phyloP scores from a whole-genome alignment of 768 basidiomycete genomes.

The Tephrocybe sp. region DNA sequence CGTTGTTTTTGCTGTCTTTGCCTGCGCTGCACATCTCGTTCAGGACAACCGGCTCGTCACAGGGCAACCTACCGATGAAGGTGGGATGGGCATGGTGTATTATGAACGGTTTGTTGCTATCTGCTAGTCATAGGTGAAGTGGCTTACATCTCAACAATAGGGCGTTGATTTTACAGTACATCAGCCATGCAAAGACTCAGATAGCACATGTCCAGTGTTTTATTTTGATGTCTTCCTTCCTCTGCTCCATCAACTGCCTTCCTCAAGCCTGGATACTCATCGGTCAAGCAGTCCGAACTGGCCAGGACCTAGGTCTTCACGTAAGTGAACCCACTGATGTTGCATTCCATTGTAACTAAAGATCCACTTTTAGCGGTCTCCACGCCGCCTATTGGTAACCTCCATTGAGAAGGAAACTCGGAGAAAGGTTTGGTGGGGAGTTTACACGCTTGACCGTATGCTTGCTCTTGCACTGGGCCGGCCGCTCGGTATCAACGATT shows the following conservation, averaged over 20 bases:
- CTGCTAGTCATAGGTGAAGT: conserved; percentile 12
- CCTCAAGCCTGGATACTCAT: conserved; percentile 94
- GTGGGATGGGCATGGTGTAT: conserved; percentile 87
- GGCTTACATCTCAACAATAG: conserved; percentile 37
- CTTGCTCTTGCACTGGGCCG: conserved; percentile 88
- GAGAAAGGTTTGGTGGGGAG: conserved; percentile 92
- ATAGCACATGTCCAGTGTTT: conserved; percentile 89
- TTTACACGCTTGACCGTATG: conserved; percentile 90
- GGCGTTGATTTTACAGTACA: conserved; percentile 88
- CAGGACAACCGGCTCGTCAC: conserved; percentile 66
- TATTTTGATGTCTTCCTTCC: conserved; percentile 84
- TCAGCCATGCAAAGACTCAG: conserved; percentile 85
- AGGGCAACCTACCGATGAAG: conserved; percentile 64
- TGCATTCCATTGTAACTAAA: conserved; percentile 17
- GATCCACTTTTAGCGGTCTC: conserved; percentile 62
- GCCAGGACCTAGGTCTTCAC: conserved; percentile 90
- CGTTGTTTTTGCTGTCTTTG: conserved; percentile 85
- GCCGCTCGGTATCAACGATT: conserved; percentile 85
- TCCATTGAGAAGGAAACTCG: conserved; percentile 87
- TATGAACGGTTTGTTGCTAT: conserved; percentile 70
- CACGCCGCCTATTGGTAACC: conserved; percentile 66
- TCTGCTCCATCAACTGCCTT: conserved; percentile 90
- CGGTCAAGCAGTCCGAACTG: conserved; percentile 86
- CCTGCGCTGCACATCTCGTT: conserved; percentile 81
- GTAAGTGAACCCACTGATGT: conserved; percentile 45